These are phyloP conservation scores for Bathelium albidoporum DNA, from an alignment of 495 filamentous ascomycete genomes.

Conservation along the genomic window DNA sequence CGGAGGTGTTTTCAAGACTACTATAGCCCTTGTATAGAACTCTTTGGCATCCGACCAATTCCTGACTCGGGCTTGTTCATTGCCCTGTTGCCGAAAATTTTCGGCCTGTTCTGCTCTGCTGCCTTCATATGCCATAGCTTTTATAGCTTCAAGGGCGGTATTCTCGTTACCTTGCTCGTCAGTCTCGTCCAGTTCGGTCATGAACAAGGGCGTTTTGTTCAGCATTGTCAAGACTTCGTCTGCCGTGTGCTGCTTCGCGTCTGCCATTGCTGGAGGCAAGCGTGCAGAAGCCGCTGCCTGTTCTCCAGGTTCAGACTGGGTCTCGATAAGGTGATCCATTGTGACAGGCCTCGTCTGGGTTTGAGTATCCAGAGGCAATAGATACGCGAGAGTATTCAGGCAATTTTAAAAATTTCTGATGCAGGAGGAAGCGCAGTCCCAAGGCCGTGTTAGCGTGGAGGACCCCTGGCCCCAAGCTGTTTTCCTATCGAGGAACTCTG, in stretches of 20 bases:
- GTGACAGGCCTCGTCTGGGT: background rate
- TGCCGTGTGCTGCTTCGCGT: constrained; percentile 48
- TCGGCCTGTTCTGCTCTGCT: constrained; percentile 67
- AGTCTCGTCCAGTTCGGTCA: constrained; percentile 76
- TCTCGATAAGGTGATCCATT: background rate
- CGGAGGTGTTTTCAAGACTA: constrained; percentile 49
- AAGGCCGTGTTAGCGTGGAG: too few relatives aligned
- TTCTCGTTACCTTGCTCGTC: constrained; percentile 47
- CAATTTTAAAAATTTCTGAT: too few relatives aligned
- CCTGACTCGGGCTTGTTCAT: constrained; percentile 67
- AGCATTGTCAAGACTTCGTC: constrained; percentile 65
- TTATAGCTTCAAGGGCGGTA: constrained; percentile 69
- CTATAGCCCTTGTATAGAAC: constrained; percentile 77
- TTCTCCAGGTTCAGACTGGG: background rate
- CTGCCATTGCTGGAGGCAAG: constrained; percentile 52
- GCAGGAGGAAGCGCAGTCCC: too few relatives aligned
- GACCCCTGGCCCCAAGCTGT: too few relatives aligned
- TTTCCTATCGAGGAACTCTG: too few relatives aligned
- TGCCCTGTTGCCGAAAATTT: constrained; percentile 80
- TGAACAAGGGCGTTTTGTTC: constrained; percentile 82
- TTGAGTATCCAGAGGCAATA: background rate
- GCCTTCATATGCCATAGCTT: constrained; percentile 86
- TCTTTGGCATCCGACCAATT: constrained; percentile 77
- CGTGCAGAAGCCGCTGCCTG: constrained; percentile 9
- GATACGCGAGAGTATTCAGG: background rate